phyloP scores from a whole-genome alignment of 345 rosid genomes.

The Firmiana major region DNA sequence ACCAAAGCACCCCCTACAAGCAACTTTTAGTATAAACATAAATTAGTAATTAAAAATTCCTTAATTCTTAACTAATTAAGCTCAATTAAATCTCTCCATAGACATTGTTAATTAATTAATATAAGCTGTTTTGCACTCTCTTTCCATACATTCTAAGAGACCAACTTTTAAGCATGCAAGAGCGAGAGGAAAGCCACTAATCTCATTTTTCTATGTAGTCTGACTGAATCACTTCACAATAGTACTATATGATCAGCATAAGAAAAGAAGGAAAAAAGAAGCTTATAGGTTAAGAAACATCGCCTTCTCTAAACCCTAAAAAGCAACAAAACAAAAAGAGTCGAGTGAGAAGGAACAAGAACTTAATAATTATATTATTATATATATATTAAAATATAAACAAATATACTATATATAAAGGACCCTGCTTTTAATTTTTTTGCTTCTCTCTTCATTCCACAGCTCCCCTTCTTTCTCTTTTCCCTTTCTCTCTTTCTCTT shows the following conservation, averaged over 20 bases:
- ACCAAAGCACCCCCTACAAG: background rate
- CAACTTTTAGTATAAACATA: background rate
- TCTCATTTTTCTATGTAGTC: conserved; percentile 11
- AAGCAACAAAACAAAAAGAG: conserved; percentile 64
- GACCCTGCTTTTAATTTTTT: conserved; percentile 57
- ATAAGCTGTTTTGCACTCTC: conserved; percentile 25
- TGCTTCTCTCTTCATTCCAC: conserved; percentile 40
- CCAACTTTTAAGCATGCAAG: conserved; percentile 30
- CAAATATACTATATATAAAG: conserved; percentile 46
- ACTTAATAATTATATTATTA: background rate
- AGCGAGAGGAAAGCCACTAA: conserved; percentile 15
- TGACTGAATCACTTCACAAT: conserved; percentile 2
- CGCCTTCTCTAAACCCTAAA: conserved; percentile 47
- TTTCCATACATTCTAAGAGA: background rate
- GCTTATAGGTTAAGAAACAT: conserved; percentile 49
- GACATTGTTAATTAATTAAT: background rate
- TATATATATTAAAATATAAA: background rate
- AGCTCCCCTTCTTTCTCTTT: conserved; percentile 10
- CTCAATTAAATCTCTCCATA: background rate
- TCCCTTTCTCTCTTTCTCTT: conserved; percentile 27
- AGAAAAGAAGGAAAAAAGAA: conserved; percentile 11
- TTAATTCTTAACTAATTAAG: background rate
- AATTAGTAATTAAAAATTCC: background rate
- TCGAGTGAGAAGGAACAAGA: conserved; percentile 8
- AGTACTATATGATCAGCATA: background rate